Evolutionary conservation across 2,329 filamentous ascomycete genomes (phyloP).

Genomic region (Paracamarosporium sp.): DNA sequence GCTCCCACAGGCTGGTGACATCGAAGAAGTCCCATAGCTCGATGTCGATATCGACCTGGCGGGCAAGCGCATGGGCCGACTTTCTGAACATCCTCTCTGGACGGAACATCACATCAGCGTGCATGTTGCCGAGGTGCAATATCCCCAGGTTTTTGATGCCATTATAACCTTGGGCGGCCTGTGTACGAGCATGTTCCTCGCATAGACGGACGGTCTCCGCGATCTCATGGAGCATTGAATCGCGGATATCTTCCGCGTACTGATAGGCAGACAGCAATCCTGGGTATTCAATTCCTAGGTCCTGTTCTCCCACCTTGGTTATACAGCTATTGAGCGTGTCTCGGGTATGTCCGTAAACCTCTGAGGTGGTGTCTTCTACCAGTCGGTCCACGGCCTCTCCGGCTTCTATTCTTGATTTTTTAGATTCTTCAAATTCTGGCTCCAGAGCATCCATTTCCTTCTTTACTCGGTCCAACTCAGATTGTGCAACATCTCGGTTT

Average conservation of each 20-base stretch:
- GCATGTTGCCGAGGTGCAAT: conserved; percentile 82
- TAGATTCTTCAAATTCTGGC: conserved; percentile 82
- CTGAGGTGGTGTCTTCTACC: conserved; percentile 84
- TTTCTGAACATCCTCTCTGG: conserved; percentile 94
- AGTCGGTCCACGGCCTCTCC: conserved; percentile 80
- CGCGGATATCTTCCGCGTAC: conserved; percentile 91
- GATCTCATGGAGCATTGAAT: conserved; percentile 89
- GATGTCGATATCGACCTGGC: conserved; percentile 85
- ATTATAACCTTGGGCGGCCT: conserved; percentile 81
- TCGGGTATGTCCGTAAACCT: conserved; percentile 85
- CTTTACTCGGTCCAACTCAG: conserved; percentile 83
- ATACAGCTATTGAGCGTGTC: conserved; percentile 79
- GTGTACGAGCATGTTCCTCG: conserved; percentile 82
- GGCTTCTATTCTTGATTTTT: conserved; percentile 79
- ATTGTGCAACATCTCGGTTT: conserved; percentile 84
- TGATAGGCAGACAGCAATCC: conserved; percentile 85
- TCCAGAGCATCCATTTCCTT: conserved; percentile 82
- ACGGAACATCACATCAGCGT: conserved; percentile 81
- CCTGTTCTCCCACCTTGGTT: conserved; percentile 73
- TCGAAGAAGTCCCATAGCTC: conserved; percentile 96
- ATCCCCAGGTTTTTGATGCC: conserved; percentile 88
- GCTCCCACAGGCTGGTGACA: conserved; percentile 78
- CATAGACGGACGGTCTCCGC: conserved; percentile 77
- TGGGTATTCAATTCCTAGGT: conserved; percentile 85
- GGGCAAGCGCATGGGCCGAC: conserved; percentile 78